A percentile compares a stretch with the other conserved stretches of the same genome.
Conservation (phyloP, 1,139 yeast genomes). For the Pichia sp. region DNA sequence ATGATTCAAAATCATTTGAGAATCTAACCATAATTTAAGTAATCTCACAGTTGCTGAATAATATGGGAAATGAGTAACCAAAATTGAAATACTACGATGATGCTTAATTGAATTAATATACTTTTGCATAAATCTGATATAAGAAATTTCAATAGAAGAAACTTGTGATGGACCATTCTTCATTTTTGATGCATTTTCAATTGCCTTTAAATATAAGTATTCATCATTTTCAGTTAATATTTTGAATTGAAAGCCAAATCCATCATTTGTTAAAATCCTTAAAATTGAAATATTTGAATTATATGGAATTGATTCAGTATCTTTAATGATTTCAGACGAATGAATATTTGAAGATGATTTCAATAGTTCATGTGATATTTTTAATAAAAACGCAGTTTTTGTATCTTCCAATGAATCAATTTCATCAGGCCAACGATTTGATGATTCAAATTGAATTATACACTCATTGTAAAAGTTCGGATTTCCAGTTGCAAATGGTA, state of each 20-base stretch:
- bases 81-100: slow-evolving; percentile 64
- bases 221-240: slow-evolving; percentile 81
- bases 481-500: slow-evolving; percentile 69
- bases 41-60: slow-evolving; percentile 77
- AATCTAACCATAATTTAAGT: slow-evolving; percentile 82
- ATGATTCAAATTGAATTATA: slow-evolving; percentile 79
- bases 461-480: slow-evolving; percentile 80
- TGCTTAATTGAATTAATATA: slow-evolving; percentile 74
- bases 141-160: slow-evolving; percentile 54
- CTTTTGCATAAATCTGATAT: slow-evolving; percentile 57
- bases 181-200: slow-evolving; percentile 39
- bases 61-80: slow-evolving; percentile 67
- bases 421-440: slow-evolving; percentile 96
- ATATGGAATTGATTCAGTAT: slow-evolving; percentile 56
- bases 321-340: slow-evolving; percentile 49
- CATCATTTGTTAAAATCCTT: slow-evolving; percentile 74
- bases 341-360: slow-evolving; percentile 30
- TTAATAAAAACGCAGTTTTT: slow-evolving; percentile 80
- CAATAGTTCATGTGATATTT: slow-evolving; percentile 52
- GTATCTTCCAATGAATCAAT: slow-evolving; percentile 77
- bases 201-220: slow-evolving; percentile 61
- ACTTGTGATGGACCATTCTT: slow-evolving; percentile 43
- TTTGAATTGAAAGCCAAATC: slow-evolving; percentile 72
- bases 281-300: slow-evolving; percentile 49
- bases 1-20: slow-evolving; percentile 59